Base-by-base conservation (phyloP, 1,139 yeast species). In the Debaryomycetaceae sp. region DNA sequence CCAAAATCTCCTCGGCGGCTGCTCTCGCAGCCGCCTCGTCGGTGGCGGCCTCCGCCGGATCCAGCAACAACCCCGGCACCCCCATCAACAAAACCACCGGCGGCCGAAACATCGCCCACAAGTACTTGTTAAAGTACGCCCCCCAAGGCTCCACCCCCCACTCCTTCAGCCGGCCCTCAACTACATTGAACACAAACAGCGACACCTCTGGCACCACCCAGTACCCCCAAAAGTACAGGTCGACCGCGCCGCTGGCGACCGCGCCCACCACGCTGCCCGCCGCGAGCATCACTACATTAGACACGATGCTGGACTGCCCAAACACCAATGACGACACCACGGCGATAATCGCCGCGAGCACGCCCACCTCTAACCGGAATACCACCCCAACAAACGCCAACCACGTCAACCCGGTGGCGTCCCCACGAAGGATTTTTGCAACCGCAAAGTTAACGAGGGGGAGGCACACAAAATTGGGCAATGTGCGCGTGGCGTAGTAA, bases 111-210 rank as follows among this genome's bases (percentile, higher is more conserved):
- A 83, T 71, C 35, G 69, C 68, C 28, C 49, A 48, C 21, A 65
- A 46, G 39, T 65, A 65, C 28, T 47, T 48, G 2, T 66, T 54
- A 45, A 86, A 79, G 53, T 89, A 89, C 0, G 84, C 73, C 27
- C 56, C 44, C 49, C 70, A 72, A 4, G 96, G 95, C 48, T 83
- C 89, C 1, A 69, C 71, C 0, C 97, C 97, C 96, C 97, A 91
- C 11, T 76, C 65, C 1, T 71, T 56, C 1, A 95, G 66, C 28
- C 83, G 75, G 1, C 95, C 95, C 4, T 74, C 55, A 12, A 88
- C 41, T 3, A 85, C 83, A 49, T 89, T 89, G 59, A 75, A 89
- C 11, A 73, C 34, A 47, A 89, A 80, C 0, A 93, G 75, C 27
- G 69, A 69, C 2, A 85, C 38, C 53, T 89, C 97, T 1, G 98